These are phyloP conservation scores for Jamesozyma gamospora DNA, from an alignment of 805 yeast genomes.

Conservation along the genomic window DNA sequence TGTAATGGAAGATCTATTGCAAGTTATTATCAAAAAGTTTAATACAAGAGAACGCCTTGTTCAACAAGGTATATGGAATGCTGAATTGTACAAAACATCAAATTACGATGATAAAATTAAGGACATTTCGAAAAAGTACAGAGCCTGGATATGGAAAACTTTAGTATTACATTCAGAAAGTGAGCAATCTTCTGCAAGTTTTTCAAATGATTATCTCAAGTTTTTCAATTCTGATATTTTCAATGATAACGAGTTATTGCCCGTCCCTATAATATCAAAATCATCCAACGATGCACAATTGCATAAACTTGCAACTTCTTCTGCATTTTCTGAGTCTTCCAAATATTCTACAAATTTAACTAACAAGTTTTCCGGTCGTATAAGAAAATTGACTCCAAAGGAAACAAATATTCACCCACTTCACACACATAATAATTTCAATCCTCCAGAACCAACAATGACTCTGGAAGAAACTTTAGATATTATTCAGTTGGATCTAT, in stretches of 20 bases:
- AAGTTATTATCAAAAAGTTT: conserved; percentile 15
- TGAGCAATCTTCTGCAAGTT: not conserved
- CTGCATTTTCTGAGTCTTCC: not conserved
- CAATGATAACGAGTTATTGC: not conserved
- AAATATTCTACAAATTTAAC: not conserved
- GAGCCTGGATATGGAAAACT: conserved; percentile 29
- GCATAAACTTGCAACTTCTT: not conserved
- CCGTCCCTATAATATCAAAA: not conserved
- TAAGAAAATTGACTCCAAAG: conserved; percentile 20
- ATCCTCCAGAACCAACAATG: conserved; percentile 3
- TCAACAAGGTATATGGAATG: conserved; percentile 25
- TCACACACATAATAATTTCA: not conserved
- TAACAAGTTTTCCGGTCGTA: conserved; percentile 6
- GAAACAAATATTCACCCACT: conserved; percentile 10
- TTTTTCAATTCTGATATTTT: no score
- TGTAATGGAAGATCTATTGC: conserved; percentile 3
- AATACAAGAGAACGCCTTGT: conserved; percentile 20
- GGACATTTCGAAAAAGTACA: conserved; percentile 1
- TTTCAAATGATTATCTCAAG: no score
- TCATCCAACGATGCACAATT: not conserved
- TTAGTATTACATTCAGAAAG: conserved; percentile 13
- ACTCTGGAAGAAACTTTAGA: conserved; percentile 19
- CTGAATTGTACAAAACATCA: conserved; percentile 16
- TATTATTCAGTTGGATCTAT: conserved; percentile 23
- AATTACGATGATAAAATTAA: not conserved